Conservation (phyloP, 371 early-diverging fungal species). For the Mucor irregularis region DNA sequence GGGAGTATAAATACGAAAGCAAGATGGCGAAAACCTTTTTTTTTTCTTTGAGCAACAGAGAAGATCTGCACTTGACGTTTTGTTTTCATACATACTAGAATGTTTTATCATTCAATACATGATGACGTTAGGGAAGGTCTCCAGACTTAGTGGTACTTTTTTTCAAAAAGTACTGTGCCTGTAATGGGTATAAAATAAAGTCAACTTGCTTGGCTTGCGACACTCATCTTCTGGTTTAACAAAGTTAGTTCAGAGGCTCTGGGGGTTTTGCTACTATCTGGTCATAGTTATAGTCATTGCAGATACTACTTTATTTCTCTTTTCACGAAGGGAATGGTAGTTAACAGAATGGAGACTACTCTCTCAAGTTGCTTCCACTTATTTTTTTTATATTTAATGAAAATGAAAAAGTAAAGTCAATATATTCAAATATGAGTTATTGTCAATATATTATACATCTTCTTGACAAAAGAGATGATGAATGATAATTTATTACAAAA, state of each 20-base stretch:
- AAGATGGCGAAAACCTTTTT: neutral
- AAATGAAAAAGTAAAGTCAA: constrained; percentile 25
- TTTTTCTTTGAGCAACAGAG: constrained; percentile 27
- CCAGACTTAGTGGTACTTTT: constrained; percentile 20
- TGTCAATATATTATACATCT: too few relatives aligned
- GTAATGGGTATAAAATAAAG: constrained; percentile 21
- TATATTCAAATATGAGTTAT: too few relatives aligned
- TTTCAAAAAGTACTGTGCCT: constrained; percentile 13
- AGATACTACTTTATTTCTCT: constrained; percentile 21
- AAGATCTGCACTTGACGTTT: constrained; percentile 31
- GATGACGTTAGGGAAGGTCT: constrained; percentile 31
- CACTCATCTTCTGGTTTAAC: constrained; percentile 7
- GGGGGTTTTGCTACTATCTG: constrained; percentile 15
- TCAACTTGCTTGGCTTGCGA: constrained; percentile 10
- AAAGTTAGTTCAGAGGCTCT: constrained; percentile 17
- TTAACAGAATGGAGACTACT: constrained; percentile 40
- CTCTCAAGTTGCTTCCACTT: constrained; percentile 25
- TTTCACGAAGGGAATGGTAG: neutral
- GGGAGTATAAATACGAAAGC: neutral
- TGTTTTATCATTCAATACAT: constrained; percentile 24
- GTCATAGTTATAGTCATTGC: constrained; percentile 35
- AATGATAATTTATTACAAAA: neutral
- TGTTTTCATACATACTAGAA: constrained; percentile 24
- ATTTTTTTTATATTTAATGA: constrained; percentile 20
- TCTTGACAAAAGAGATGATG: too few relatives aligned